A percentile compares a stretch with the other conserved stretches of the same genome.
These are phyloP conservation scores for Skeletonema costatum DNA, from an alignment of 108 stramenopile genomes.

Conservation along the genomic window DNA sequence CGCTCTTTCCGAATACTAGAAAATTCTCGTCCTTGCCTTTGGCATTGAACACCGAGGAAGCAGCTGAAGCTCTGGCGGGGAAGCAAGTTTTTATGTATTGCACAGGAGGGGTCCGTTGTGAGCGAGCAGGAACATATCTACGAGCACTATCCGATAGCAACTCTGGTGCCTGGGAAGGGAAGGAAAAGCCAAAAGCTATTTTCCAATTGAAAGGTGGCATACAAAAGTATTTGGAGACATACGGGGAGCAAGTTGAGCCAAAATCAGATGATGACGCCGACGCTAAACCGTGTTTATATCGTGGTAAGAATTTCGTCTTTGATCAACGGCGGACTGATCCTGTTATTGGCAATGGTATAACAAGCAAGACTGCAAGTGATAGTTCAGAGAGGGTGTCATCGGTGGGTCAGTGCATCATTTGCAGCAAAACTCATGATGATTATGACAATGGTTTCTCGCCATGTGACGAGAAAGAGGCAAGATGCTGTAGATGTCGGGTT, in stretches of 20 bases:
- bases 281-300: slow-evolving; percentile 48
- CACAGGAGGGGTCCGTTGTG: slow-evolving; percentile 79
- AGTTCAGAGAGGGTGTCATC: slow-evolving; percentile 2
- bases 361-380: slow-evolving; percentile 51
- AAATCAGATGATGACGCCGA: not conserved
- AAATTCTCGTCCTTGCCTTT: slow-evolving; percentile 81
- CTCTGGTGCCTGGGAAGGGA: slow-evolving; percentile 47
- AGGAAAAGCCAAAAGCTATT: slow-evolving; percentile 45
- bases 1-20: slow-evolving; percentile 71
- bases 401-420: slow-evolving; percentile 72
- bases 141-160: slow-evolving; percentile 54
- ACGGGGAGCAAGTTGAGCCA: slow-evolving; percentile 21
- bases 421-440: slow-evolving; percentile 73
- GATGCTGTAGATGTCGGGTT: slow-evolving; percentile 85
- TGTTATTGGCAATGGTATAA: slow-evolving; percentile 39
- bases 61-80: slow-evolving; percentile 45
- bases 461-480: slow-evolving; percentile 70
- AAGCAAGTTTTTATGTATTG: slow-evolving; percentile 74
- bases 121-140: slow-evolving; percentile 73
- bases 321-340: slow-evolving; percentile 74
- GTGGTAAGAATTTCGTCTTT: slow-evolving; percentile 91
- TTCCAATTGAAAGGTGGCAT: slow-evolving; percentile 86
- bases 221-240: slow-evolving; percentile 69
- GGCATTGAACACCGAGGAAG: slow-evolving; percentile 57
- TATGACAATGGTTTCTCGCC: slow-evolving; percentile 89